Evolutionary conservation across 805 yeast genomes (phyloP).

Genomic region (Spencermartinsiella europaea): DNA sequence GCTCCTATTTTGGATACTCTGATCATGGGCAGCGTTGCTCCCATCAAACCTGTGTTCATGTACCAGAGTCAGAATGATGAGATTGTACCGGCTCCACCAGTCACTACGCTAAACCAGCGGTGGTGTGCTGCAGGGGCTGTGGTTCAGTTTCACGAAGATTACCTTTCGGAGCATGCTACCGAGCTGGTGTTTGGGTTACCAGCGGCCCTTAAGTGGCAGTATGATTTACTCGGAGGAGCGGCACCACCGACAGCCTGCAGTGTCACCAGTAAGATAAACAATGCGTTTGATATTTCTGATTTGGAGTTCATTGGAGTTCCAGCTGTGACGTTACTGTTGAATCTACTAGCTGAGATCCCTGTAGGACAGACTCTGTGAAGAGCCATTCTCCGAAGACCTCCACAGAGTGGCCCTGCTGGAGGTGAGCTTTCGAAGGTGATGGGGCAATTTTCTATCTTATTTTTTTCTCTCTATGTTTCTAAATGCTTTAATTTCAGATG

Average conservation of each 20-base stretch:
- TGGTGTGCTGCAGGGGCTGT: not conserved
- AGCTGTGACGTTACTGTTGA: not conserved
- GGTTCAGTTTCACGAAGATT: not conserved
- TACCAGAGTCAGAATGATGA: not conserved
- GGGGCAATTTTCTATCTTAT: too few relatives aligned
- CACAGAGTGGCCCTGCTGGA: too few relatives aligned
- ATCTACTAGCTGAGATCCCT: not conserved
- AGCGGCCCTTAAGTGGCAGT: not conserved
- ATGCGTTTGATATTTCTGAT: not conserved
- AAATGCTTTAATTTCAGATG: too few relatives aligned
- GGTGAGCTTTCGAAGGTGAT: too few relatives aligned
- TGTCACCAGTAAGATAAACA: not conserved
- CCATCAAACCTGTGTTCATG: not conserved
- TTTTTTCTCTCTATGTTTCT: too few relatives aligned
- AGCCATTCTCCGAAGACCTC: too few relatives aligned
- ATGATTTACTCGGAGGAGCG: not conserved
- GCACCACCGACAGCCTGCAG: not conserved
- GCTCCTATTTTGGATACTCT: not conserved
- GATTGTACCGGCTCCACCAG: not conserved
- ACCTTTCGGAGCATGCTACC: not conserved
- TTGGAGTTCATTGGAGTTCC: not conserved
- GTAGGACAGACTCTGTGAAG: too few relatives aligned
- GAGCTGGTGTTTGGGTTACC: not conserved
- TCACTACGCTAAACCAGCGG: not conserved
- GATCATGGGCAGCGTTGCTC: not conserved